Evolutionary conservation across 306 rosid genomes (phyloP), one percentile per base, ranked within the genome.

Genomic region (Rubus parviflorus): DNA sequence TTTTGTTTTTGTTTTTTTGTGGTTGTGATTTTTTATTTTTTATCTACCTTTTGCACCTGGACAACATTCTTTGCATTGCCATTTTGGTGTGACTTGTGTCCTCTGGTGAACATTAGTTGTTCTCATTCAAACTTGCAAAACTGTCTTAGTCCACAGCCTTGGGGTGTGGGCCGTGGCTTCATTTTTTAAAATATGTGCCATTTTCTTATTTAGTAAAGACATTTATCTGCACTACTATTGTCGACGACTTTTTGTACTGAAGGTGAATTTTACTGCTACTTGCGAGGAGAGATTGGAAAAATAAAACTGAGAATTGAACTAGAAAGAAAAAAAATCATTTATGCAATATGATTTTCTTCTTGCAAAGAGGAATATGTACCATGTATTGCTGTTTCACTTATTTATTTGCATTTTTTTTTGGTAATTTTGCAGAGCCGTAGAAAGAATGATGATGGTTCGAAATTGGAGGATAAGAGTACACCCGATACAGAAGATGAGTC

Each of bases 401-500:
- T n/a, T 19, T 78, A 20, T 72, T 11, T 49, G 5, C 25, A 25
- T 16, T 61, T 40, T 77, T 68, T 47, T 45, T 66, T 89, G 81
- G 22, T 47, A 23, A 53, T 82, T 75, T 70, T 81, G 75, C 77
- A 95, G 99, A 88, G 66, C 69, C 89, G 57, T 68, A 91, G 83
- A 88, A 92, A 86, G 78, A 88, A 57, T 49, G 90, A 78, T 63
- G 93, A 86, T 80, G 81, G 81, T 85, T 81, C 87, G 30, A 86
- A 70, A 66, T 75, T 43, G 75, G 88, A 85, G 72, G 80, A 79
- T 75, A 88, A 84, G 88, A 74, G 74, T 82, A 13, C 90, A 75
- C 71, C 86, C 73, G 98, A 93, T 81, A 77, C 92, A 53, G 98
- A 92, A 75, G 91, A 87, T 52, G 94, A 89, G 76, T 88, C 92